A percentile compares a stretch with the other conserved stretches of the same genome.
These are phyloP conservation scores for Ziziphus jujuba DNA, from an alignment of 306 rosid genomes.

Conservation along the genomic window DNA sequence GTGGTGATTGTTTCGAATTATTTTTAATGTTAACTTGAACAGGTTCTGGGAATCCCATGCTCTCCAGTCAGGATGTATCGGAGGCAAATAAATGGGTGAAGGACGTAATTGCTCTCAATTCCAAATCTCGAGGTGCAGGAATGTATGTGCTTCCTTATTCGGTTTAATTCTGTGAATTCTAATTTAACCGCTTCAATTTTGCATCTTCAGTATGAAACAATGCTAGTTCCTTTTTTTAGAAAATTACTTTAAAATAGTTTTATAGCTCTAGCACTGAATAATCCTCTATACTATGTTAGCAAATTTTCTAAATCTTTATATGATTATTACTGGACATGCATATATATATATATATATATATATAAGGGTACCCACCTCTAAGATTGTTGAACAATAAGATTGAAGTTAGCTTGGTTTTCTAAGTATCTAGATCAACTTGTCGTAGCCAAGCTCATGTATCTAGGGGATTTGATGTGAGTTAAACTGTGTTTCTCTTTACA, in stretches of 20 bases:
- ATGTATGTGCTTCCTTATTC: slow-evolving; percentile 37
- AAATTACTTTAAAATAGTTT: neutral
- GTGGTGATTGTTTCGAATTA: neutral
- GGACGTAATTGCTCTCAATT: slow-evolving; percentile 45
- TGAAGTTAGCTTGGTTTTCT: neutral
- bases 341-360: too few species aligned
- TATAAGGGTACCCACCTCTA: neutral
- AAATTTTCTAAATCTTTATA: too few species aligned
- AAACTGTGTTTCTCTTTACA: neutral
- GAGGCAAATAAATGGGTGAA: slow-evolving; percentile 63
- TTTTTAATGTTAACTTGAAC: neutral
- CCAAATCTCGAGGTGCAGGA: slow-evolving; percentile 29
- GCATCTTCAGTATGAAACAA: neutral
- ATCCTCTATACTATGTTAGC: neutral
- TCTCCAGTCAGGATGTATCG: slow-evolving; percentile 60
- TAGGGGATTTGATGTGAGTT: neutral
- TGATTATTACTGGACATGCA: too few species aligned
- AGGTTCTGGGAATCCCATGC: slow-evolving; percentile 83
- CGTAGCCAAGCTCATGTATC: neutral
- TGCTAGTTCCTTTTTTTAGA: neutral
- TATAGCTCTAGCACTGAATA: neutral
- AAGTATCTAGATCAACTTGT: slow-evolving; percentile 3
- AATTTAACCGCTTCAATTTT: neutral
- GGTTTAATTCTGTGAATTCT: neutral
- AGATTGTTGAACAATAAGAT: neutral